Evolutionary conservation across 2,329 filamentous ascomycete genomes (phyloP).

Genomic region (Leptographium lundbergii): DNA sequence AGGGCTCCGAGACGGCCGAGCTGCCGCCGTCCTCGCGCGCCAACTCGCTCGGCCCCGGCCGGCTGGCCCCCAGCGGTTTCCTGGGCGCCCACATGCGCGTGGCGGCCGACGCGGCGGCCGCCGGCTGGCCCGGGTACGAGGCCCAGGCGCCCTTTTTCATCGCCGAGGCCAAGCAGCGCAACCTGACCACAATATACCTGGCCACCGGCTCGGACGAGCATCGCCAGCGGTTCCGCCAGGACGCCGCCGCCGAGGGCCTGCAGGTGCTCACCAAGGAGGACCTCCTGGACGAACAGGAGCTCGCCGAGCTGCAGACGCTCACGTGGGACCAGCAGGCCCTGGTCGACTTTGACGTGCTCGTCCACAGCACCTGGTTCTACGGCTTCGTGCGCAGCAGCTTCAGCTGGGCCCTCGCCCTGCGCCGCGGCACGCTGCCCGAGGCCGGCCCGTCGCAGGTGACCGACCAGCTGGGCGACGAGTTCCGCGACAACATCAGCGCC

Average conservation of each 20-base stretch:
- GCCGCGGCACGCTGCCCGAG: slow-evolving; percentile 10
- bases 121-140: slow-evolving; percentile 21
- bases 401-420: slow-evolving; percentile 8
- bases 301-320: slow-evolving; percentile 17
- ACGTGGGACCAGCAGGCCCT: slow-evolving; percentile 16
- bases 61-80: slow-evolving; percentile 18
- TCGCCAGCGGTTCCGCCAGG: slow-evolving; percentile 16
- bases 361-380: slow-evolving; percentile 8
- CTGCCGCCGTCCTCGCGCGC: not conserved
- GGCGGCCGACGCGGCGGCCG: slow-evolving; percentile 19
- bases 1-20: not conserved
- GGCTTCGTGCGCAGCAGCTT: slow-evolving; percentile 11
- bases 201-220: slow-evolving; percentile 22
- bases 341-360: slow-evolving; percentile 10
- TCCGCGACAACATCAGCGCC: slow-evolving; percentile 9
- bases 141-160: slow-evolving; percentile 25
- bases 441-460: slow-evolving; percentile 5
- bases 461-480: slow-evolving; percentile 5
- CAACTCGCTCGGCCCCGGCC: slow-evolving; percentile 6
- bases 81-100: slow-evolving; percentile 25
- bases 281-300: slow-evolving; percentile 19
- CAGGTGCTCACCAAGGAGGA: slow-evolving; percentile 22
- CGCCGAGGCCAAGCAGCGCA: slow-evolving; percentile 17
- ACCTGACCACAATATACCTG: slow-evolving; percentile 22
- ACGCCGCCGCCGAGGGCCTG: slow-evolving; percentile 16